Percentiles rank a stretch among this genome's conserved stretches.
Evolutionary conservation across 1,139 yeast species (phyloP).

Genomic region (Arxiozyma heterogenica): DNA sequence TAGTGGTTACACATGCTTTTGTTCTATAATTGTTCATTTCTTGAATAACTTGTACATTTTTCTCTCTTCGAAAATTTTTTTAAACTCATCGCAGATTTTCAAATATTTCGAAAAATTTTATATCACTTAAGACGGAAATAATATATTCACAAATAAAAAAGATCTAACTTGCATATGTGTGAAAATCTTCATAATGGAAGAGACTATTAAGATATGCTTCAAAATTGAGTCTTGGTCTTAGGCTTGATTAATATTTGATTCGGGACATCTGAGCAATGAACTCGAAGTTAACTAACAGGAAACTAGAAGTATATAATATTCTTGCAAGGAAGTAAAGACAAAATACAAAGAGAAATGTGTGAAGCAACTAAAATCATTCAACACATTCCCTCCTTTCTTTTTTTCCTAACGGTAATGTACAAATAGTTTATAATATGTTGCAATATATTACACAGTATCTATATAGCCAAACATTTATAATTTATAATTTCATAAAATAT

Average conservation of each 20-base stretch:
- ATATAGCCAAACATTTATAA: background rate
- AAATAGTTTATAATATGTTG: background rate
- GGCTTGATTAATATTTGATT: background rate
- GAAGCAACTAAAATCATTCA: no score
- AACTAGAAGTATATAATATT: no score
- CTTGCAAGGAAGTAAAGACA: background rate
- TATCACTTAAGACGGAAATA: background rate
- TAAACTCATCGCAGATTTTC: conserved; percentile 4
- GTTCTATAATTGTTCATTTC: background rate
- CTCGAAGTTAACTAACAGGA: background rate
- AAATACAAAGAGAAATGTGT: no score
- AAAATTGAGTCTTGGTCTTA: no score
- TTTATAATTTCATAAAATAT: background rate
- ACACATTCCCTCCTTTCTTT: background rate
- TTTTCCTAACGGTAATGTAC: background rate
- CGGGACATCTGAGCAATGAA: background rate
- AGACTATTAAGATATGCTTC: no score
- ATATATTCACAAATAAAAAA: background rate
- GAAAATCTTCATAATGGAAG: background rate
- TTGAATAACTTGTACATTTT: background rate
- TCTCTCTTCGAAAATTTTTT: conserved; percentile 1
- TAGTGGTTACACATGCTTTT: no score
- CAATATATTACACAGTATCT: background rate
- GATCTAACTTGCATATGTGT: no score
- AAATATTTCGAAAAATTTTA: conserved; percentile 1